Conservation (phyloP, 805 yeast species). For the Naumovozyma castellii region DNA sequence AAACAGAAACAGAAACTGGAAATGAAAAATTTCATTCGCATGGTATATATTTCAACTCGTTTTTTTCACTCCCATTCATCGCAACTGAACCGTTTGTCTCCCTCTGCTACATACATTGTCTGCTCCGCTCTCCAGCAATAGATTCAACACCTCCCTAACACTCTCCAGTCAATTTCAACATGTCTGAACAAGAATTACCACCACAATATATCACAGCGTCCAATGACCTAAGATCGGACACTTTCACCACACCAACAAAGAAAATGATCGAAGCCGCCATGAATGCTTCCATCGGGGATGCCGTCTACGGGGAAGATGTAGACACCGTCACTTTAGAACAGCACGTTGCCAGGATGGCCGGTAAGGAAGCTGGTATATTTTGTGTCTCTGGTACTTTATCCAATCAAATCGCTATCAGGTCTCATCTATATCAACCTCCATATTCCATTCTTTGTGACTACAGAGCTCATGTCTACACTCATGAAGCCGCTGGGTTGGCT, state of each 20-base stretch:
- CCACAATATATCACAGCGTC: conserved; percentile 24
- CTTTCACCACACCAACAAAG: conserved; percentile 80
- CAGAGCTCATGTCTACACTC: conserved; percentile 72
- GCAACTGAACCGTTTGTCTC: too few species aligned
- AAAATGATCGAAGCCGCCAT: conserved; percentile 57
- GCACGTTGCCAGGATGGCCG: conserved; percentile 57
- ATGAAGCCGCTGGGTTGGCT: conserved; percentile 90
- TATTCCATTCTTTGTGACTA: conserved; percentile 78
- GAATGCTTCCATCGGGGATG: conserved; percentile 63
- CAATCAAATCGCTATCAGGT: conserved; percentile 75
- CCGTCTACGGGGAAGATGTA: conserved; percentile 79
- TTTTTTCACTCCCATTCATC: too few species aligned
- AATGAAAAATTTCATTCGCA: too few species aligned
- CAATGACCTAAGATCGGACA: conserved; percentile 64
- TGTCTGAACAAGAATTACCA: conserved; percentile 20
- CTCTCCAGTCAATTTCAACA: neutral
- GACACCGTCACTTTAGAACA: conserved; percentile 57
- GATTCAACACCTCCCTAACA: neutral
- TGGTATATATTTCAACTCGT: too few species aligned
- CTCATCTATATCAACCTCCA: conserved; percentile 64
- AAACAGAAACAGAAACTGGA: too few species aligned
- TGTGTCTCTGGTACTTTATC: conserved; percentile 88
- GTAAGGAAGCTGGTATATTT: conserved; percentile 71
- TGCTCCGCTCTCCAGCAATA: neutral
- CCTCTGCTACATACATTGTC: too few species aligned